Evolutionary conservation across 768 basidiomycete species (phyloP).

Genomic region (Daedaleopsis sinensis): DNA sequence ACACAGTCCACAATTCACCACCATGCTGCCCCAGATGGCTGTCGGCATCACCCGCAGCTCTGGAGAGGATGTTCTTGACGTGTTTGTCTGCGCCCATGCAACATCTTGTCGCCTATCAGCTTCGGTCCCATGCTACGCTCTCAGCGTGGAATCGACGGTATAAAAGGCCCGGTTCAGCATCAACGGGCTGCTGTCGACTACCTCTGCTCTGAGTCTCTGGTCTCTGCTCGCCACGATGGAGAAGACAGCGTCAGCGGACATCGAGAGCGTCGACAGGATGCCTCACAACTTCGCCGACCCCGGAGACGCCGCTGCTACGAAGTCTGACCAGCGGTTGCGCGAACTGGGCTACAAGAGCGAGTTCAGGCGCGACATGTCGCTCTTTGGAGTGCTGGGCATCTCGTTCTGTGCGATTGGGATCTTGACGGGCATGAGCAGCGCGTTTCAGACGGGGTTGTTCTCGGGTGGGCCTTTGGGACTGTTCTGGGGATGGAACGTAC

Average conservation of each 20-base stretch:
- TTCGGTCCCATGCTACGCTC: no score
- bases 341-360: conserved; percentile 59
- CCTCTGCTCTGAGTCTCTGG: neutral
- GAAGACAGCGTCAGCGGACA: conserved; percentile 3
- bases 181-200: neutral
- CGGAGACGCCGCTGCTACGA: neutral
- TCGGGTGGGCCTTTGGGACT: conserved; percentile 59
- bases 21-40: no score
- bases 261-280: conserved; percentile 13
- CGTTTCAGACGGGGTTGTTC: conserved; percentile 61
- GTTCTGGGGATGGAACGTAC: conserved; percentile 67
- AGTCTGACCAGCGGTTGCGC: conserved; percentile 45
- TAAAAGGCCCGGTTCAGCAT: neutral
- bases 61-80: no score
- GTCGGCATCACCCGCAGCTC: no score
- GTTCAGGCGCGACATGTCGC: conserved; percentile 61
- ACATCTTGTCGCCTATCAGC: no score
- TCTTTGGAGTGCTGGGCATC: conserved; percentile 60
- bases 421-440: conserved; percentile 61
- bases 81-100: no score
- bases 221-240: conserved; percentile 2
- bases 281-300: neutral
- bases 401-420: conserved; percentile 65
- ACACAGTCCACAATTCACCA: no score
- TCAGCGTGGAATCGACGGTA: neutral